Conservation (phyloP, 495 filamentous ascomycete genomes). For the Penicillium mononematosum region DNA sequence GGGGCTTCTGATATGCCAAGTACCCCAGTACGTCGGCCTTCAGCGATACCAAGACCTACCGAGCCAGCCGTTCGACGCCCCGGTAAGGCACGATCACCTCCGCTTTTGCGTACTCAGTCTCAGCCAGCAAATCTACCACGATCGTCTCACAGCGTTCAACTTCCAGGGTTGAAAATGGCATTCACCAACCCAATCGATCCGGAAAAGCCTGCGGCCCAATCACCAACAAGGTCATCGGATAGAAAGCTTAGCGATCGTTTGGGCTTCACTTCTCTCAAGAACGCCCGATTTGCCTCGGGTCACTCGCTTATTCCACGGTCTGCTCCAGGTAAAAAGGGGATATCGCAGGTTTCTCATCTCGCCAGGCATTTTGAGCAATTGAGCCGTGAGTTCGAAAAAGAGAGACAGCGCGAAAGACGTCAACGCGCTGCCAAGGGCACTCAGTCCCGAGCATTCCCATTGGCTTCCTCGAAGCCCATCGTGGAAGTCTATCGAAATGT, state of each 20-base stretch:
- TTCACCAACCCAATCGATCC: slow-evolving; percentile 19
- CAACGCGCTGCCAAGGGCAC: slow-evolving; percentile 78
- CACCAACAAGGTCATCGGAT: slow-evolving; percentile 51
- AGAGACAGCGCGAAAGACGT: slow-evolving; percentile 79
- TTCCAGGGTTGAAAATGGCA: slow-evolving; percentile 23
- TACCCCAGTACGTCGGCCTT: slow-evolving; percentile 35
- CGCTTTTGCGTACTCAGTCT: slow-evolving; percentile 67
- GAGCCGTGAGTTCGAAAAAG: slow-evolving; percentile 94
- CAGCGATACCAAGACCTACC: slow-evolving; percentile 52
- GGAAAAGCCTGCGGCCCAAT: slow-evolving; percentile 25
- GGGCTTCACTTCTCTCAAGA: slow-evolving; percentile 58
- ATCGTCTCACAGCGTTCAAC: slow-evolving; percentile 22
- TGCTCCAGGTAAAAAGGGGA: slow-evolving; percentile 61
- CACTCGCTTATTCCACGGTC: slow-evolving; percentile 89
- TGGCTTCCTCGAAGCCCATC: slow-evolving; percentile 89
- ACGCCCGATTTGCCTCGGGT: slow-evolving; percentile 53
- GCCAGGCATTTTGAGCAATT: slow-evolving; percentile 96
- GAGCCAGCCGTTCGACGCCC: slow-evolving; percentile 43
- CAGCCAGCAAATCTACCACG: slow-evolving; percentile 55
- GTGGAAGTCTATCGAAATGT: slow-evolving; percentile 95
- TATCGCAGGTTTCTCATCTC: slow-evolving; percentile 77
- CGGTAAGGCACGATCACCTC: slow-evolving; percentile 56
- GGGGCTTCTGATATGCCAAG: slow-evolving; percentile 13
- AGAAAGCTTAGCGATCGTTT: slow-evolving; percentile 72
- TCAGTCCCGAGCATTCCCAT: slow-evolving; percentile 79